phyloP scores from a whole-genome alignment of 1,284 basidiomycete species.

The Microbotryum saponariae region DNA sequence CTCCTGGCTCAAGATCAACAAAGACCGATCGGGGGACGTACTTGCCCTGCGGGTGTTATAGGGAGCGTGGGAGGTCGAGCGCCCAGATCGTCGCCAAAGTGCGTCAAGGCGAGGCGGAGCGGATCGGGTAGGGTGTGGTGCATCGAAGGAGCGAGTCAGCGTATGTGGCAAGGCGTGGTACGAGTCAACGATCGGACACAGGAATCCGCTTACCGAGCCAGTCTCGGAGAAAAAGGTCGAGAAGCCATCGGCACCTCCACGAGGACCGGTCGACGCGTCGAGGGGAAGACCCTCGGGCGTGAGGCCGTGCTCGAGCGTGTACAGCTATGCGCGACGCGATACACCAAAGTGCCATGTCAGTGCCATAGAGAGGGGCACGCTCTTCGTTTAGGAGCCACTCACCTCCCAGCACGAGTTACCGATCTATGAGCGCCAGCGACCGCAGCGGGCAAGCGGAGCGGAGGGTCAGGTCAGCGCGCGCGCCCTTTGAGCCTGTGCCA shows the following conservation, averaged over 20 bases:
- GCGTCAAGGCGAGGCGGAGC: not conserved
- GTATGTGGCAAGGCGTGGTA: constrained; percentile 32
- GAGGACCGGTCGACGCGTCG: constrained; percentile 37
- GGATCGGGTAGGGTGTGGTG: not conserved
- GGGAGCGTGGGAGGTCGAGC: too few relatives aligned
- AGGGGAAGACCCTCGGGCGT: constrained; percentile 88
- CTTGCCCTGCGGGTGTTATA: constrained; percentile 53
- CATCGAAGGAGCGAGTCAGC: constrained; percentile 4
- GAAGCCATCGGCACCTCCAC: constrained; percentile 59
- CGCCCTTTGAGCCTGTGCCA: not conserved
- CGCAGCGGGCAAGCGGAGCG: not conserved
- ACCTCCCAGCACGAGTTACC: constrained; percentile 55
- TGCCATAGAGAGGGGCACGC: not conserved
- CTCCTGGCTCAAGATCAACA: constrained; percentile 64
- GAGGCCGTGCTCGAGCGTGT: constrained; percentile 96
- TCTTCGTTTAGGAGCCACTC: not conserved
- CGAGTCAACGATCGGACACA: not conserved
- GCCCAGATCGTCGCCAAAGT: not conserved
- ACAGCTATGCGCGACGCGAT: constrained; percentile 49
- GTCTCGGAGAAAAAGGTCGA: constrained; percentile 93
- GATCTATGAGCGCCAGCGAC: constrained; percentile 2
- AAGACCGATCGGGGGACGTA: constrained; percentile 97
- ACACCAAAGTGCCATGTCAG: not conserved
- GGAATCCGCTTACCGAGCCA: constrained; percentile 47
- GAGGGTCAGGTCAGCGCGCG: not conserved